phyloP scores from a whole-genome alignment of 2,329 filamentous ascomycete species.

The Phialocephala subalpina region DNA sequence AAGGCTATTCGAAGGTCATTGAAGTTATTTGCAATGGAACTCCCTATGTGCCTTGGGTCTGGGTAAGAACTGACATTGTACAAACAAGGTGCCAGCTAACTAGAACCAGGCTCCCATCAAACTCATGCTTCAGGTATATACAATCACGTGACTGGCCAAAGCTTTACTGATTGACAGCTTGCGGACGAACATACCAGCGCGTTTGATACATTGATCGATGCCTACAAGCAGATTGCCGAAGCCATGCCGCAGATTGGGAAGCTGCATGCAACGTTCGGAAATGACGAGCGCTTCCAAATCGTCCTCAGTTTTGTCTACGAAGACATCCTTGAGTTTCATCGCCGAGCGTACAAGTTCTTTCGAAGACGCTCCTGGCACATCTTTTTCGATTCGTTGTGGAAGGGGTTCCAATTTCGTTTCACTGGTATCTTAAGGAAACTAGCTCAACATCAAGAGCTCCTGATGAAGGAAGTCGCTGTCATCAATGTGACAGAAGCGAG shows the following conservation, averaged over 20 bases:
- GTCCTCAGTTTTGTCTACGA: conserved; percentile 53
- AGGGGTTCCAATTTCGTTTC: conserved; percentile 24
- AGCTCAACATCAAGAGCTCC: conserved; percentile 17
- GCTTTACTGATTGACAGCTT: conserved; percentile 17
- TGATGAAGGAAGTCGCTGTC: conserved; percentile 16
- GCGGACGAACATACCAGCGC: conserved; percentile 37
- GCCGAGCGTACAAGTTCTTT: conserved; percentile 55
- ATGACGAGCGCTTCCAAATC: conserved; percentile 48
- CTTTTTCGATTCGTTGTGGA: conserved; percentile 29
- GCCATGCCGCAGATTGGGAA: conserved; percentile 49
- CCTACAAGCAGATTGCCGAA: conserved; percentile 50
- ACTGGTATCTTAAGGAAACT: conserved; percentile 23
- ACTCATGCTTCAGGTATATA: conserved; percentile 44
- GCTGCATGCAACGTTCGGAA: conserved; percentile 43
- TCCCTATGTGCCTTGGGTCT: conserved; percentile 54
- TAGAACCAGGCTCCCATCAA: conserved; percentile 47
- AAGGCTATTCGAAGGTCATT: conserved; percentile 51
- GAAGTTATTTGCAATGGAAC: conserved; percentile 56
- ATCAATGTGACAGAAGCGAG: conserved; percentile 24
- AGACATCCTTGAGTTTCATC: conserved; percentile 58
- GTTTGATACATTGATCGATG: conserved; percentile 51
- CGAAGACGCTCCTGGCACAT: conserved; percentile 31
- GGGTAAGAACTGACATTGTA: conserved; percentile 42
- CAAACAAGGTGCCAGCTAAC: not conserved
- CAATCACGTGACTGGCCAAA: not conserved